Evolutionary conservation across 2,329 filamentous ascomycete genomes (phyloP).

Genomic region (Fusarium sp.): DNA sequence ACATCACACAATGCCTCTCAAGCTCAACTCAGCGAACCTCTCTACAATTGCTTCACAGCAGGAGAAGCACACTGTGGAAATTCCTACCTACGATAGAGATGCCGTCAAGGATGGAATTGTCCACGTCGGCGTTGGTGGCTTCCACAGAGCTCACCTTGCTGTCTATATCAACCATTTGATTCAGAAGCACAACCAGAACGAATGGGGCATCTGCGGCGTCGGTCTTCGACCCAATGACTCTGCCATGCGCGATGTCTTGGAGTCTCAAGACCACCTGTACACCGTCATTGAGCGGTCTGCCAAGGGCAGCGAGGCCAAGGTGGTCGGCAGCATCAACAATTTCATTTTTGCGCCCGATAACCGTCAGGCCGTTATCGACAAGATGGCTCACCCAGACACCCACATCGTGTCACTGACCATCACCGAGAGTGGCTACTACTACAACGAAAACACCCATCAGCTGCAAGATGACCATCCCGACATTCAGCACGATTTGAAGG

Average conservation of each 20-base stretch:
- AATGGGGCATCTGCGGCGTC: slow-evolving; percentile 65
- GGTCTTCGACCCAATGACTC: slow-evolving; percentile 63
- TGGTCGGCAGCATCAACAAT: slow-evolving; percentile 65
- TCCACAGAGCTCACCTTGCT: slow-evolving; percentile 66
- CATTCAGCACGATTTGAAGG: slow-evolving; percentile 61
- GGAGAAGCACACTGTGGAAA: slow-evolving; percentile 33
- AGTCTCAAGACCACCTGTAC: slow-evolving; percentile 63
- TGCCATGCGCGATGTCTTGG: slow-evolving; percentile 63
- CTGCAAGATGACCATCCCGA: slow-evolving; percentile 61
- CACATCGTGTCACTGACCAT: slow-evolving; percentile 67
- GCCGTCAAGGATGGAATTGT: slow-evolving; percentile 66
- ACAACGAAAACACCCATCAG: slow-evolving; percentile 69
- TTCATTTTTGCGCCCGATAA: slow-evolving; percentile 65
- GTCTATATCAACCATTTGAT: slow-evolving; percentile 64
- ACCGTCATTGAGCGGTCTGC: slow-evolving; percentile 67
- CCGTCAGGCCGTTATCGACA: slow-evolving; percentile 63
- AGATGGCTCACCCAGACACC: slow-evolving; percentile 67
- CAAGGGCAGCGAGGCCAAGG: slow-evolving; percentile 59
- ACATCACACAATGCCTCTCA: slow-evolving; percentile 37
- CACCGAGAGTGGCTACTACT: slow-evolving; percentile 68
- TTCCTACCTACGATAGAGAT: slow-evolving; percentile 58
- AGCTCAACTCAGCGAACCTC: slow-evolving; percentile 45
- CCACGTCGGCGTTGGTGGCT: slow-evolving; percentile 66
- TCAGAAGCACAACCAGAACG: slow-evolving; percentile 56
- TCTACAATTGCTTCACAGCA: slow-evolving; percentile 38